These are phyloP conservation scores for Dendrothele bispora DNA, from an alignment of 768 basidiomycete species.

Conservation along the genomic window DNA sequence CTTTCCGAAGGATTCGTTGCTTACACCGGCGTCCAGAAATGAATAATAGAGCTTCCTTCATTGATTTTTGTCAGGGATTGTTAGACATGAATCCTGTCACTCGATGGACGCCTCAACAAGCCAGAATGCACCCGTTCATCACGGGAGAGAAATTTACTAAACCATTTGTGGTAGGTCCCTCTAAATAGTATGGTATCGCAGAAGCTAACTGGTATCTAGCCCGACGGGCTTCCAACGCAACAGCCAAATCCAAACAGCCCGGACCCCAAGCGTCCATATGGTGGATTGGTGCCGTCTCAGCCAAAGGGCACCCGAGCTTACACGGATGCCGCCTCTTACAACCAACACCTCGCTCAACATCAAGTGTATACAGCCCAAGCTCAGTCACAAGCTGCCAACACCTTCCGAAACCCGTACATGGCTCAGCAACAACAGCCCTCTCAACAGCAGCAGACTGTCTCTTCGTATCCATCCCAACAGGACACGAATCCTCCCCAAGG, in stretches of 20 bases:
- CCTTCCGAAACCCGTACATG: conserved; percentile 83
- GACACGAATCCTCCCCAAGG: conserved; percentile 27
- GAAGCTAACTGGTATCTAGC: conserved; percentile 35
- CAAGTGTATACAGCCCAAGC: conserved; percentile 90
- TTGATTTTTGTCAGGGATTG: conserved; percentile 95
- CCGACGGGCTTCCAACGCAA: conserved; percentile 42
- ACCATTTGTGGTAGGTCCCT: conserved; percentile 68
- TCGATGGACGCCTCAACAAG: conserved; percentile 97
- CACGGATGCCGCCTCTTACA: conserved; percentile 91
- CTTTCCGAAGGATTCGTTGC: not conserved
- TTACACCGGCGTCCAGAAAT: conserved; percentile 56
- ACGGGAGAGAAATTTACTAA: conserved; percentile 95
- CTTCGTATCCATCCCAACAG: conserved; percentile 24
- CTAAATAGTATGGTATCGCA: not conserved
- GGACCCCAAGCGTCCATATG: conserved; percentile 88
- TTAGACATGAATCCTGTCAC: conserved; percentile 93
- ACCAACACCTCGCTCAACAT: conserved; percentile 92
- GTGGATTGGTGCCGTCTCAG: conserved; percentile 88
- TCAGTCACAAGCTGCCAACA: conserved; percentile 71
- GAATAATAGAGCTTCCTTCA: conserved; percentile 91
- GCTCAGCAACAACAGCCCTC: conserved; percentile 34
- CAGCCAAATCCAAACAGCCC: conserved; percentile 26
- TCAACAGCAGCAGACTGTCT: conserved; percentile 26
- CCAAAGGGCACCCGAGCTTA: conserved; percentile 84
- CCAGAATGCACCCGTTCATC: conserved; percentile 93